Evolutionary conservation across 306 rosid species (phyloP).

Genomic region (Rosa chinensis): DNA sequence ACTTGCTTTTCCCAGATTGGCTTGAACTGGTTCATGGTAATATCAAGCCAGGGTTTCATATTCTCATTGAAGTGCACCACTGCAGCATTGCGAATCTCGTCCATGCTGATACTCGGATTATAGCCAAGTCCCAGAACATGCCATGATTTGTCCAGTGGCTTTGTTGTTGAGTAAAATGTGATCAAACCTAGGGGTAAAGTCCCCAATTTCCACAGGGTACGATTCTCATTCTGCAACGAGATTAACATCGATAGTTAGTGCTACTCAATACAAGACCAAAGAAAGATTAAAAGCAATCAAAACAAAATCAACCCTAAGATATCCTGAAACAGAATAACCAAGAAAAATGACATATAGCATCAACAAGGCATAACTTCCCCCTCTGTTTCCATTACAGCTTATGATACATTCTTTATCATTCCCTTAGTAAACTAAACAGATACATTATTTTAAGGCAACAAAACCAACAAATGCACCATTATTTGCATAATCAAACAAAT

Average conservation of each 20-base stretch:
- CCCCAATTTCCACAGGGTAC: constrained; percentile 80
- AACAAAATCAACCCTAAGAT: not conserved
- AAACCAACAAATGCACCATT: not conserved
- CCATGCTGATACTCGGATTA: constrained; percentile 79
- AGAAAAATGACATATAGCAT: not conserved
- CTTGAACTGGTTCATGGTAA: constrained; percentile 74
- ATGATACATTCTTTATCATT: not conserved
- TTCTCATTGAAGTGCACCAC: constrained; percentile 88
- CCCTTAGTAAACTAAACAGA: not conserved
- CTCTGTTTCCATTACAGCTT: not conserved
- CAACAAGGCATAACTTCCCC: not conserved
- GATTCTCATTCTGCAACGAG: constrained; percentile 68
- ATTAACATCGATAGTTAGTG: constrained; percentile 19
- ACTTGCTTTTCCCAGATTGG: constrained; percentile 88
- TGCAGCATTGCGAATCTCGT: constrained; percentile 73
- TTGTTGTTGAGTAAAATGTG: constrained; percentile 76
- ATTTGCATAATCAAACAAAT: constrained; percentile 4
- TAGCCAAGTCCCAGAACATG: constrained; percentile 88
- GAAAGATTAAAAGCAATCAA: not conserved
- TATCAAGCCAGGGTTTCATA: constrained; percentile 92
- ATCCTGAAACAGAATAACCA: not conserved
- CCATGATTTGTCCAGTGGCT: constrained; percentile 87
- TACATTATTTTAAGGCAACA: not conserved
- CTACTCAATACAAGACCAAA: not conserved
- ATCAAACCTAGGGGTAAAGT: constrained; percentile 83